Evolutionary conservation across 179 eudicot genomes (phyloP).

Genomic region (Nepenthes alata): DNA sequence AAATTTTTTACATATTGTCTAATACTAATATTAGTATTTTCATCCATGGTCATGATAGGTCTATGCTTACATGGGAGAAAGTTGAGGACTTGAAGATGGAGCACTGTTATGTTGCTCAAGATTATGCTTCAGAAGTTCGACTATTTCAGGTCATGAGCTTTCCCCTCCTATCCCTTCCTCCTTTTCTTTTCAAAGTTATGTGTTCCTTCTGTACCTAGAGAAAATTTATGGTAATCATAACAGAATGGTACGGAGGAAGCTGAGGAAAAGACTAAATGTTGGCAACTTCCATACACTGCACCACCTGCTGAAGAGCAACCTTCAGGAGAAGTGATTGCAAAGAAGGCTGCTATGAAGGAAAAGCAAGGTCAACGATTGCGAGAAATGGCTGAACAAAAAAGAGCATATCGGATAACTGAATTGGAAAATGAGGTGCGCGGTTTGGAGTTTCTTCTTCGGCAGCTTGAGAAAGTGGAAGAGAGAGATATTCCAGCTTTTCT

Average conservation of each 20-base stretch:
- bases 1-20: no score
- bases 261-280: constrained; percentile 69
- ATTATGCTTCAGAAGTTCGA: constrained; percentile 69
- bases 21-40: no score
- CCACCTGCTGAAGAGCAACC: constrained; percentile 75
- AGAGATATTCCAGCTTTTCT: constrained; percentile 52
- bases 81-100: constrained; percentile 98
- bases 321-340: constrained; percentile 80
- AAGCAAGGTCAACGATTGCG: constrained; percentile 84
- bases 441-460: constrained; percentile 71
- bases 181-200: background rate
- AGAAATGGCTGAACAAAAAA: constrained; percentile 94
- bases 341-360: constrained; percentile 93
- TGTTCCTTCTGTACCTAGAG: constrained; percentile 1
- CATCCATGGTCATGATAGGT: constrained; percentile 22
- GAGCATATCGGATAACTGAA: constrained; percentile 66
- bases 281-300: constrained; percentile 98
- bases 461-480: constrained; percentile 51
- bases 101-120: constrained; percentile 74
- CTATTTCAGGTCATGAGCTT: constrained; percentile 58
- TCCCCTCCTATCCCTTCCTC: background rate
- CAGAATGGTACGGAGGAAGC: constrained; percentile 79
- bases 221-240: constrained; percentile 9
- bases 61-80: constrained; percentile 91
- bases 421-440: constrained; percentile 75